phyloP scores from a whole-genome alignment of 768 basidiomycete species.

The Macrocybe gigantea region DNA sequence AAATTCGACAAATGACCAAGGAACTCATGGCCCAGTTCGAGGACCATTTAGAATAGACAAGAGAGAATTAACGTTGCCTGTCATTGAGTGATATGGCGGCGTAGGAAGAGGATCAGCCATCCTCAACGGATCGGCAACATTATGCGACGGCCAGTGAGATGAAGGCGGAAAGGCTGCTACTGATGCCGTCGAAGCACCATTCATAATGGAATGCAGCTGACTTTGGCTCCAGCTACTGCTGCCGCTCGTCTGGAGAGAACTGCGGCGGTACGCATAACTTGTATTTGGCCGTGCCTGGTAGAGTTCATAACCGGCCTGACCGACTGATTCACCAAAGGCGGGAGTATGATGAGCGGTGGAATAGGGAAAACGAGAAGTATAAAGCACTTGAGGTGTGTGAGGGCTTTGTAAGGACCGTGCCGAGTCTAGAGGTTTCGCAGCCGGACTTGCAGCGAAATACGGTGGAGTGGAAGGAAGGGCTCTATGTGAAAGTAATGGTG shows the following conservation, averaged over 20 bases:
- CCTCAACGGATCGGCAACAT: neutral
- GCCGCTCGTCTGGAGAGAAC: constrained; percentile 23
- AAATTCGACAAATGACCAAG: neutral
- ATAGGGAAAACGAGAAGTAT: constrained; percentile 23
- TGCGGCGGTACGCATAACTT: constrained; percentile 36
- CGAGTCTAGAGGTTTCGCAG: too few species aligned
- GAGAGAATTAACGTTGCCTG: constrained; percentile 8
- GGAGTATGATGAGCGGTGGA: neutral
- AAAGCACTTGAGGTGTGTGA: constrained; percentile 21
- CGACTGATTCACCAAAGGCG: neutral
- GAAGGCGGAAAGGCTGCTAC: neutral
- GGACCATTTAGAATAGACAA: constrained; percentile 13
- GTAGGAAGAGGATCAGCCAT: neutral
- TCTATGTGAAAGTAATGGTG: constrained; percentile 23
- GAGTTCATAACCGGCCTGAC: constrained; percentile 17
- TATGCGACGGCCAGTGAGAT: too few species aligned
- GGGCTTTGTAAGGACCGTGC: constrained; percentile 11
- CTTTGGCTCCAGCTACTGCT: constrained; percentile 48
- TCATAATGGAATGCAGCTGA: constrained; percentile 41
- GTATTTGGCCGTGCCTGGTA: constrained; percentile 44
- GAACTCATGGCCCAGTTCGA: constrained; percentile 5
- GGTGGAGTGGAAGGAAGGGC: neutral
- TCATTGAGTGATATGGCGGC: neutral
- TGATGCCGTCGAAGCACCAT: constrained; percentile 19
- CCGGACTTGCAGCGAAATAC: too few species aligned